Evolutionary conservation across 2,329 filamentous ascomycete genomes (phyloP).

Genomic region (Stenocarpella maydis): DNA sequence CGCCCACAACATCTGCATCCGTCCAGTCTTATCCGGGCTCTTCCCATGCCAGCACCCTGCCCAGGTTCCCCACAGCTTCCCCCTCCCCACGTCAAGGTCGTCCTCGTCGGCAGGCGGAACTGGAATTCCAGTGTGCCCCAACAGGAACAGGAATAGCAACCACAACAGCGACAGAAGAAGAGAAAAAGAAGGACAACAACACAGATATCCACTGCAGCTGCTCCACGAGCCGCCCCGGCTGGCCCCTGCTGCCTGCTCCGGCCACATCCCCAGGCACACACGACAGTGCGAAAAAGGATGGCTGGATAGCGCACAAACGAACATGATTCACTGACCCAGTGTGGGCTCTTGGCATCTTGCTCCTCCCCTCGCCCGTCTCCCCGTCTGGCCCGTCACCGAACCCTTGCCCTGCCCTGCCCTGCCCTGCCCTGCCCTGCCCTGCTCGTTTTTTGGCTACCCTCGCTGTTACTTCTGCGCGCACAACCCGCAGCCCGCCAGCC

Average conservation of each 20-base stretch:
- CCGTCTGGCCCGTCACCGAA: background rate
- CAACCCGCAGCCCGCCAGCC: slow-evolving; percentile 16
- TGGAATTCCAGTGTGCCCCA: slow-evolving; percentile 1
- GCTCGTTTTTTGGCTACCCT: slow-evolving; percentile 11
- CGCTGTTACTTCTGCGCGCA: slow-evolving; percentile 25
- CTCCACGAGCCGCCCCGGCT: slow-evolving; percentile 6
- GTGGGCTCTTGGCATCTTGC: slow-evolving; percentile 27
- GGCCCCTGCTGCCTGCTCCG: background rate
- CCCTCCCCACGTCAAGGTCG: background rate
- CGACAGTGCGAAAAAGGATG: slow-evolving; percentile 17
- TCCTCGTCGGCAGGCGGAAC: slow-evolving; percentile 2
- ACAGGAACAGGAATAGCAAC: background rate
- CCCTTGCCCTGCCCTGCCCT: background rate
- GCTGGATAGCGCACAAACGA: slow-evolving; percentile 20
- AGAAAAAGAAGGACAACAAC: background rate
- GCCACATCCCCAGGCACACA: slow-evolving; percentile 3
- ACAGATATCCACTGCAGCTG: background rate
- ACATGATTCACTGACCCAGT: slow-evolving; percentile 23
- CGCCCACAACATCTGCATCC: background rate
- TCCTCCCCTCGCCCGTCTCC: slow-evolving; percentile 16
- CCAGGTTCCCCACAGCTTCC: background rate
- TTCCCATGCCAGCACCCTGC: no score
- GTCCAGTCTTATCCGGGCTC: slow-evolving; percentile 15
- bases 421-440: slow-evolving; percentile 1
- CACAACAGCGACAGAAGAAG: background rate